phyloP scores from a whole-genome alignment of 176 grass and related monocot genomes.

The Musa acuminata region DNA sequence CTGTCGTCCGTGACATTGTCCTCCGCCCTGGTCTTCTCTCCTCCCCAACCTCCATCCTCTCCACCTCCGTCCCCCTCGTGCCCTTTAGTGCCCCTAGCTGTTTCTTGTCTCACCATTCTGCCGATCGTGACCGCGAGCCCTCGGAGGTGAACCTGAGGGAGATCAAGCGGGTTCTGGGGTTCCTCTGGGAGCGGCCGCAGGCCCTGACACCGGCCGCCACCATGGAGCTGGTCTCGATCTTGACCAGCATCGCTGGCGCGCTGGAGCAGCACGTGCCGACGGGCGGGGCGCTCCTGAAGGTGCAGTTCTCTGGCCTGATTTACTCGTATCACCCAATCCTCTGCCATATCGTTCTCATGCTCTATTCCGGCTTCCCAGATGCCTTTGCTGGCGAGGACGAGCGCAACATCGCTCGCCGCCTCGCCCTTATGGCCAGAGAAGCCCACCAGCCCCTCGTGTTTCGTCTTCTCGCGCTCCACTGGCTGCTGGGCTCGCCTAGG shows the following conservation, averaged over 20 bases:
- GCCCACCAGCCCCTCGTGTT: conserved; percentile 38
- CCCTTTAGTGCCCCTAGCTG: conserved; percentile 43
- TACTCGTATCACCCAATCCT: conserved; percentile 57
- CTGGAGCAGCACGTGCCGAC: conserved; percentile 62
- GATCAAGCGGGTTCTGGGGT: conserved; percentile 56
- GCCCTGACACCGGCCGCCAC: conserved; percentile 55
- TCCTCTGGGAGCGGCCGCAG: conserved; percentile 67
- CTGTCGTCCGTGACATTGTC: conserved; percentile 42
- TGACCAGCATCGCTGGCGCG: conserved; percentile 36
- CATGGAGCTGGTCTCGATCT: conserved; percentile 46
- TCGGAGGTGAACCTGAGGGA: conserved; percentile 77
- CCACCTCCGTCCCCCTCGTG: conserved; percentile 43
- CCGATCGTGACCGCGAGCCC: conserved; percentile 18
- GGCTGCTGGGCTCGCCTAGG: conserved; percentile 49
- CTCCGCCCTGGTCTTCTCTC: conserved; percentile 38
- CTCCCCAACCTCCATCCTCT: conserved; percentile 48
- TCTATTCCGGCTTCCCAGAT: conserved; percentile 48
- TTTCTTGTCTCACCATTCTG: conserved; percentile 16
- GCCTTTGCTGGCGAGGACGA: conserved; percentile 60
- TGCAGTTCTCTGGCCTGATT: conserved; percentile 70
- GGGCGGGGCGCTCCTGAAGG: conserved; percentile 61
- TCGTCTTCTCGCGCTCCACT: conserved; percentile 71
- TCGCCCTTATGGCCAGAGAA: conserved; percentile 49
- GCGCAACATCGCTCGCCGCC: conserved; percentile 33
- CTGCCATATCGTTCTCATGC: conserved; percentile 56